These are phyloP conservation scores for Medicago arabica DNA, from an alignment of 306 rosid genomes.

Conservation along the genomic window DNA sequence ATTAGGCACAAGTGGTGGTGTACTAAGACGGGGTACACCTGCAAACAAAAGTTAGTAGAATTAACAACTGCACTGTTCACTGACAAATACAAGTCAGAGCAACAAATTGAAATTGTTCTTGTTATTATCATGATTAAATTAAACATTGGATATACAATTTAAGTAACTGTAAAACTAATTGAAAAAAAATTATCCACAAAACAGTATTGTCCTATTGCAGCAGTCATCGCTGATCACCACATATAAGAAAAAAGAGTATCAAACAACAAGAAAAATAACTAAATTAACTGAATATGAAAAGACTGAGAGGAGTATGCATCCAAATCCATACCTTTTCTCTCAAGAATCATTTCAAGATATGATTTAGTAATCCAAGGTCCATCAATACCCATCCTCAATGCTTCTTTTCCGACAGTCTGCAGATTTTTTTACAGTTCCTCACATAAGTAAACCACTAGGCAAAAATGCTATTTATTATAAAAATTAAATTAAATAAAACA, in stretches of 20 bases:
- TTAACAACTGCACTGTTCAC: constrained; percentile 26
- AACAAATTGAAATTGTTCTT: constrained; percentile 22
- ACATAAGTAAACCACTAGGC: constrained; percentile 34
- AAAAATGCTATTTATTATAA: constrained; percentile 23
- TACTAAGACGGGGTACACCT: constrained; percentile 99
- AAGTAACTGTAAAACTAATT: constrained; percentile 15
- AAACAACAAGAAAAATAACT: constrained; percentile 22
- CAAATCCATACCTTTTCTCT: constrained; percentile 73
- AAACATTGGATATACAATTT: constrained; percentile 29
- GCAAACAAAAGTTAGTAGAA: constrained; percentile 47
- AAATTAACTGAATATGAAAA: constrained; percentile 16
- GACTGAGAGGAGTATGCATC: constrained; percentile 3
- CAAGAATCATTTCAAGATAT: constrained; percentile 97
- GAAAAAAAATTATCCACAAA: constrained; percentile 18
- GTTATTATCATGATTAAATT: constrained; percentile 32
- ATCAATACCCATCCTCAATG: constrained; percentile 69
- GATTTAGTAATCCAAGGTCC: constrained; percentile 98
- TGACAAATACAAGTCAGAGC: constrained; percentile 27
- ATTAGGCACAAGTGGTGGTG: constrained; percentile 88
- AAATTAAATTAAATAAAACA: constrained; percentile 17
- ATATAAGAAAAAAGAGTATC: constrained; percentile 20
- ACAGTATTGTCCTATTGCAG: constrained; percentile 28
- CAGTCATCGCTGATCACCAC: constrained; percentile 19
- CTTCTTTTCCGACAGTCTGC: constrained; percentile 97
- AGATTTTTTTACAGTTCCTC: constrained; percentile 30